Percentiles rank a stretch among this genome's conserved stretches.
phyloP scores from a whole-genome alignment of 768 basidiomycete genomes.

The Antrodiella citrinella region DNA sequence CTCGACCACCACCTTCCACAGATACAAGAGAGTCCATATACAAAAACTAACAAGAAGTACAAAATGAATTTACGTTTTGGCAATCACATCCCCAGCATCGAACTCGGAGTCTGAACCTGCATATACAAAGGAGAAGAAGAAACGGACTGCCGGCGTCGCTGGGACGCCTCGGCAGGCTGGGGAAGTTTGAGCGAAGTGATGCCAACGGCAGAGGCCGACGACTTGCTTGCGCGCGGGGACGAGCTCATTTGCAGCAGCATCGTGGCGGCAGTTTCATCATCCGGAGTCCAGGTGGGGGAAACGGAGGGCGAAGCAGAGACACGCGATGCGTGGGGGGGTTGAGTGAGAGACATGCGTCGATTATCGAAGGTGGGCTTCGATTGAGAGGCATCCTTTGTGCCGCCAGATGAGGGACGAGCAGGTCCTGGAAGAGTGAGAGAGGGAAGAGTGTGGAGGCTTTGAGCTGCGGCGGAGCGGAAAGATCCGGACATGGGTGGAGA shows the following conservation, averaged over 20 bases:
- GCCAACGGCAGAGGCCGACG: neutral
- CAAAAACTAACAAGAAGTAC: too few species aligned
- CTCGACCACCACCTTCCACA: too few species aligned
- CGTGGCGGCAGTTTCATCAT: conserved; percentile 66
- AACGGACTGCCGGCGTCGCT: neutral
- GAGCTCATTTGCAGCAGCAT: conserved; percentile 57
- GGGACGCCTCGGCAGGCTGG: neutral
- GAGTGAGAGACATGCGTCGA: conserved; percentile 9
- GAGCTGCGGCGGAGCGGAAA: conserved; percentile 14
- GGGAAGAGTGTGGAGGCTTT: conserved; percentile 43
- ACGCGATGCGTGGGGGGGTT: conserved; percentile 10
- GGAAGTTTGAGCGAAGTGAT: neutral
- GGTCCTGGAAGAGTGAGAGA: conserved; percentile 37
- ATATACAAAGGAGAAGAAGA: neutral
- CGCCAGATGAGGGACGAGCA: conserved; percentile 30
- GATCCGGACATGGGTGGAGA: conserved; percentile 28
- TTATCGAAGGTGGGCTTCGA: conserved; percentile 16
- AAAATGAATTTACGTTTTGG: too few species aligned
- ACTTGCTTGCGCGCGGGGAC: conserved; percentile 21
- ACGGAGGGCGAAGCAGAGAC: conserved; percentile 10
- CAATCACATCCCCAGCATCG: conserved; percentile 1
- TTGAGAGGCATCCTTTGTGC: conserved; percentile 1
- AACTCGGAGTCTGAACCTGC: neutral
- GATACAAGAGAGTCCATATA: too few species aligned
- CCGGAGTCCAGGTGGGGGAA: conserved; percentile 37